Percentiles rank a stretch among this genome's conserved stretches.
phyloP scores from a whole-genome alignment of 371 early-diverging fungal genomes.

The Haplosporangium sp. region DNA sequence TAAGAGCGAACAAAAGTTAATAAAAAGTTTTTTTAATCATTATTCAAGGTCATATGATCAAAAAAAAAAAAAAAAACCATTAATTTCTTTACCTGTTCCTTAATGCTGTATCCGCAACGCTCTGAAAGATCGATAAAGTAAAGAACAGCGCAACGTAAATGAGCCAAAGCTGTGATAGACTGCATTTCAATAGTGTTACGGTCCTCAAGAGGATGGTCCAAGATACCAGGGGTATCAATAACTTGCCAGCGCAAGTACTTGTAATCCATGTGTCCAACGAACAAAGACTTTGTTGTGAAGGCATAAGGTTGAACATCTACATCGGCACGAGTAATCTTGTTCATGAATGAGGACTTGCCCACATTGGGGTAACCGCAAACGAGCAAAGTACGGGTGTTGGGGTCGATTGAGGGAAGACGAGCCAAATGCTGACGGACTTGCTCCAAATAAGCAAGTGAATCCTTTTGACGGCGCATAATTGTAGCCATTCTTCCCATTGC shows the following conservation, averaged over 20 bases:
- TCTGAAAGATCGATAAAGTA: slow-evolving; percentile 99
- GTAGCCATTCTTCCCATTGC: slow-evolving; percentile 99
- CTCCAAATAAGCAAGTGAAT: slow-evolving; percentile 98
- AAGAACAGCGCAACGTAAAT: slow-evolving; percentile 97
- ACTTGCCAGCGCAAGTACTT: slow-evolving; percentile 99
- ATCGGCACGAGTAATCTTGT: slow-evolving; percentile 99
- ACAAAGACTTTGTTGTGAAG: slow-evolving; percentile 99
- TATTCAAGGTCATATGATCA: too few relatives aligned
- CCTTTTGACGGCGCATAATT: slow-evolving; percentile 99
- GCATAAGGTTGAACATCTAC: slow-evolving; percentile 99
- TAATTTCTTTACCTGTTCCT: slow-evolving; percentile 81
- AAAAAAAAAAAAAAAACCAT: not conserved
- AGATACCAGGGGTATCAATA: slow-evolving; percentile 99
- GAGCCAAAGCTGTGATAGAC: slow-evolving; percentile 99
- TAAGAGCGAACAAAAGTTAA: not conserved
- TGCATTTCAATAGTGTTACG: slow-evolving; percentile 99
- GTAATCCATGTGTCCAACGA: slow-evolving; percentile 99
- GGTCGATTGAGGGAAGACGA: slow-evolving; percentile 98
- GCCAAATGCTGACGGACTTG: slow-evolving; percentile 99
- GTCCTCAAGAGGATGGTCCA: slow-evolving; percentile 99
- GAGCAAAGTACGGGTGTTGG: slow-evolving; percentile 98
- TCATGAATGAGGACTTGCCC: slow-evolving; percentile 99
- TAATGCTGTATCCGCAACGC: slow-evolving; percentile 99
- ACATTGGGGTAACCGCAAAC: slow-evolving; percentile 99
- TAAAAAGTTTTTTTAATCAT: too few relatives aligned